Evolutionary conservation across 352 stramenopile species (phyloP), one percentile per base, ranked within the genome.

Genomic region (Pythium brachiatum): DNA sequence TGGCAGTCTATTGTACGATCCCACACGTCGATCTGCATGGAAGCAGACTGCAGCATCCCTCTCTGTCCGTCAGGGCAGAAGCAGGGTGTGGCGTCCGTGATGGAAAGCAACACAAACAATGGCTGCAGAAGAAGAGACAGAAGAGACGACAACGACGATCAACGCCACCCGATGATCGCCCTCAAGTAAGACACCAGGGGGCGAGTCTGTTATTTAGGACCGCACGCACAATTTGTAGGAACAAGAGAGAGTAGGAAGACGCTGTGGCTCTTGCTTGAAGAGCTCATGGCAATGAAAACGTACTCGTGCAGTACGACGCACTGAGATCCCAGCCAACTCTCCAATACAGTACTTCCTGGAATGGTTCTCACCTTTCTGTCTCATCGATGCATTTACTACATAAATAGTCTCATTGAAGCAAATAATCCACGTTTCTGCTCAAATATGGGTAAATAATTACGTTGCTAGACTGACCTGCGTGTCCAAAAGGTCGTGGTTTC

Each of bases 21-120:
- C 13, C 66, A 73, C 41, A 46, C 66, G 13, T 53, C 27, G 36
- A 69, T 66, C n/a, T 73, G 66, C 57, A 69, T 68, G 66, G 66
- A 68, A 56, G 60, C 46, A 8, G 23, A 65, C 29, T 72, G 66
- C 48, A 48, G 5, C 20, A 66, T 72, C 15, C 66, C 66, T 1
- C 23, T 72, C 15, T 72, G 66, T 26, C 20, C 58, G 20, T 64
- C 59, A 3, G 48, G 47, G 18, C 44, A 62, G 27, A 55, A 61
- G 43, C 36, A 52, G 20, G 36, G 32, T 15, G 20, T 46, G 18
- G 6, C 50, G 4, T 46, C 43, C 6, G 7, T 47, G 0, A 31
- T 39, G 6, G 20, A 4, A 3, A 32, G 32, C 20, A 53, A 32
- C 13, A 27, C 39, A 2, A 36, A 44, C 47, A 58, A 51, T 3